Evolutionary conservation across 495 filamentous ascomycete species (phyloP).

Genomic region (Sphaerosporella brunnea): DNA sequence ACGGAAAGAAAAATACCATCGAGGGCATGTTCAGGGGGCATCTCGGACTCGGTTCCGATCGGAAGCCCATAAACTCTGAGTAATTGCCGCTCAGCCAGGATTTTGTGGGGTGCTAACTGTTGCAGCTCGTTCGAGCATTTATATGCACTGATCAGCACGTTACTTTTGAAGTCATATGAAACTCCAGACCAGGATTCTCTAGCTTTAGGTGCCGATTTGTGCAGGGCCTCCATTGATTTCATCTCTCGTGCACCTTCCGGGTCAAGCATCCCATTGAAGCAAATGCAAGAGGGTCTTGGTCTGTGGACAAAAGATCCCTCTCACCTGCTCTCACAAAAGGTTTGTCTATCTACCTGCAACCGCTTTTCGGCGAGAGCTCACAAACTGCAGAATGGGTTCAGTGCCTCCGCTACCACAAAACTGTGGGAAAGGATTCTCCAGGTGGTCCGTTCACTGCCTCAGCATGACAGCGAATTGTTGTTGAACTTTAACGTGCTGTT

Average conservation of each 20-base stretch:
- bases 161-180: conserved; percentile 1
- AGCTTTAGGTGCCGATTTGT: conserved; percentile 1
- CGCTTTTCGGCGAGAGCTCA: background rate
- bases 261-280: conserved; percentile 26
- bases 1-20: conserved; percentile 14
- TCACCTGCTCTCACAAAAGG: conserved; percentile 14
- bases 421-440: conserved; percentile 13
- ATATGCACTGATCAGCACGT: conserved; percentile 32
- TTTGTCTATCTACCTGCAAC: background rate
- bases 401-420: background rate
- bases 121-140: conserved; percentile 38
- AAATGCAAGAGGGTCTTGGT: conserved; percentile 41
- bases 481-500: conserved; percentile 36
- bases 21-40: conserved; percentile 14
- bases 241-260: conserved; percentile 27
- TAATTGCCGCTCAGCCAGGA: conserved; percentile 3
- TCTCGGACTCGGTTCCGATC: conserved; percentile 8
- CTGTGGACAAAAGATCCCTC: conserved; percentile 43
- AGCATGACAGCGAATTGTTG: conserved; percentile 30
- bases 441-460: conserved; percentile 13
- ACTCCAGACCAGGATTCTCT: conserved; percentile 1
- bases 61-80: conserved; percentile 14
- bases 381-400: conserved; percentile 1
- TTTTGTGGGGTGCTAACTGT: conserved; percentile 9
- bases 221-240: conserved; percentile 12